Evolutionary conservation across 2,329 filamentous ascomycete genomes (phyloP).

Genomic region (Xylariaceae sp.): DNA sequence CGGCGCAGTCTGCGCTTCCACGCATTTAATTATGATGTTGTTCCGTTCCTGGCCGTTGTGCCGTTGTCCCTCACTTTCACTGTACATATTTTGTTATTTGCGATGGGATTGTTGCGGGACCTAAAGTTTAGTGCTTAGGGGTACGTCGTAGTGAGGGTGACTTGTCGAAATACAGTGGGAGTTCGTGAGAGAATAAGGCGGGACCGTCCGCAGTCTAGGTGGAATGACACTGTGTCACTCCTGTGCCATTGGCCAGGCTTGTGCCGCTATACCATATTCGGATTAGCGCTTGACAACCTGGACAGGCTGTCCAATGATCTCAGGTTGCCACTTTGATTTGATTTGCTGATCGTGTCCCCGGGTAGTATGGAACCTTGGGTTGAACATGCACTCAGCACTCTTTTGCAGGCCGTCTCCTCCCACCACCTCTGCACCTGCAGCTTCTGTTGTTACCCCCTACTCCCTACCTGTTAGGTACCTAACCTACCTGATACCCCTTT

Average conservation of each 20-base stretch:
- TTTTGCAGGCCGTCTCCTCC: background rate
- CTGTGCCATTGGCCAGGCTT: conserved; percentile 21
- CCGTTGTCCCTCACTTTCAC: too few relatives aligned
- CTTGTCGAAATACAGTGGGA: background rate
- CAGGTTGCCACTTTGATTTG: conserved; percentile 23
- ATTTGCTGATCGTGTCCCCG: conserved; percentile 17
- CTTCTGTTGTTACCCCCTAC: background rate
- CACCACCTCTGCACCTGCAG: background rate
- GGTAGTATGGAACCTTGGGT: too few relatives aligned
- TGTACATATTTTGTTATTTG: background rate
- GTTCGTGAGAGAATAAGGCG: background rate
- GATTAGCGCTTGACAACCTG: conserved; percentile 12
- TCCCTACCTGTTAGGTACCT: background rate
- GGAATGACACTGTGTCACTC: background rate
- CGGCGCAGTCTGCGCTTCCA: background rate
- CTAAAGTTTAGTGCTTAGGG: too few relatives aligned
- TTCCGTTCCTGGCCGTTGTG: too few relatives aligned
- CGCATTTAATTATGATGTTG: background rate
- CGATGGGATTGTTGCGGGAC: background rate
- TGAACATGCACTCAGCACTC: background rate
- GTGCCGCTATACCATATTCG: conserved; percentile 4
- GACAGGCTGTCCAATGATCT: conserved; percentile 21
- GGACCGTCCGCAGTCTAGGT: background rate
- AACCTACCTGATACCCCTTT: background rate
- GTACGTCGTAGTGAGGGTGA: background rate